Evolutionary conservation across 1,284 basidiomycete species (phyloP).

Genomic region (Garcileccinum viscosum): DNA sequence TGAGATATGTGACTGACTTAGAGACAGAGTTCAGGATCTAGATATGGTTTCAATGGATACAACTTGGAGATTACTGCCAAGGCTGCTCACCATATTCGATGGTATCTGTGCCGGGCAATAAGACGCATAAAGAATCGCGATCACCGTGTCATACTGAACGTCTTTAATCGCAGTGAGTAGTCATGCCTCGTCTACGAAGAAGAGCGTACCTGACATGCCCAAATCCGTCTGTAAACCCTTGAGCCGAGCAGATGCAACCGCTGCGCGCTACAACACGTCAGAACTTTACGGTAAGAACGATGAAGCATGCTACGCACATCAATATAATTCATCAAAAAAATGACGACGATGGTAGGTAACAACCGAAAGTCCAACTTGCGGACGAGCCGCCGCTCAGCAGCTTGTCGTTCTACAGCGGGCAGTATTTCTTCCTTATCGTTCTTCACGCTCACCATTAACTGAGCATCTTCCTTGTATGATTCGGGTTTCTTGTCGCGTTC

Average conservation of each 20-base stretch:
- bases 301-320: constrained; percentile 51
- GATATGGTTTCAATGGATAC: constrained; percentile 53
- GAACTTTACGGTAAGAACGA: neutral
- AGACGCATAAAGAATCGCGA: constrained; percentile 1
- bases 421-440: neutral
- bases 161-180: neutral
- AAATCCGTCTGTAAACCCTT: constrained; percentile 3
- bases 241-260: constrained; percentile 45
- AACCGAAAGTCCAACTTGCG: constrained; percentile 64
- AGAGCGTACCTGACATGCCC: neutral
- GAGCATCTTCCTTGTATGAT: constrained; percentile 8
- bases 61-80: constrained; percentile 54
- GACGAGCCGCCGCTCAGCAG: constrained; percentile 50
- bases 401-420: constrained; percentile 12
- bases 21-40: neutral
- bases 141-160: neutral
- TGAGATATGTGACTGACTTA: neutral
- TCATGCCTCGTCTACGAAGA: neutral
- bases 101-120: constrained; percentile 4
- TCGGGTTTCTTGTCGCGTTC: constrained; percentile 23
- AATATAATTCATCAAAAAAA: constrained; percentile 75
- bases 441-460: neutral
- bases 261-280: constrained; percentile 52
- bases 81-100: neutral
- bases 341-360: constrained; percentile 64